Conservation (phyloP, 2,329 filamentous ascomycete species). For the Cladophialophora immunda region DNA sequence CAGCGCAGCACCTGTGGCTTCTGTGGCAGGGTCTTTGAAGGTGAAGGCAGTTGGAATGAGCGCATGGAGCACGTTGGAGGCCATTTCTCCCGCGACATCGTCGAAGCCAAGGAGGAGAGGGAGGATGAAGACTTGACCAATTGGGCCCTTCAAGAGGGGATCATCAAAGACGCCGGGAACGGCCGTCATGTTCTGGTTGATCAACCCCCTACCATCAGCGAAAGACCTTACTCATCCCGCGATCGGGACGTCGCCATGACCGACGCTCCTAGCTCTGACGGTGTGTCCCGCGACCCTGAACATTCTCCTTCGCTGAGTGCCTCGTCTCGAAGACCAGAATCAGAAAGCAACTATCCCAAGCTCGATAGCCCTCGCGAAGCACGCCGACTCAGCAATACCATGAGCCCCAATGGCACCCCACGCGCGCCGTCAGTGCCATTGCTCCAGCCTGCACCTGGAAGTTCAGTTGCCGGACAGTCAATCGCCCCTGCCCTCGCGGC, state of each 20-base stretch:
- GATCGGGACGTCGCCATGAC: conserved; percentile 40
- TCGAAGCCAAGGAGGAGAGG: conserved; percentile 53
- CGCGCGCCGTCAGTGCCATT: conserved; percentile 32
- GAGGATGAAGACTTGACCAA: conserved; percentile 54
- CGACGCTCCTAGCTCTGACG: conserved; percentile 37
- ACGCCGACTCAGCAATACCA: conserved; percentile 35
- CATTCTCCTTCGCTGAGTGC: conserved; percentile 36
- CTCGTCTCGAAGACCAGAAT: conserved; percentile 31
- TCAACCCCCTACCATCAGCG: conserved; percentile 37
- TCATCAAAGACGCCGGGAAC: conserved; percentile 40
- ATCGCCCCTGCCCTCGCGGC: conserved; percentile 21
- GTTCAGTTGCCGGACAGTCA: conserved; percentile 12
- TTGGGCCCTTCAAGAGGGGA: conserved; percentile 52
- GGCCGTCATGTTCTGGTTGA: conserved; percentile 40
- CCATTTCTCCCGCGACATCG: conserved; percentile 69
- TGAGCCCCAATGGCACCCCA: conserved; percentile 35
- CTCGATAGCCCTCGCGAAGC: conserved; percentile 32
- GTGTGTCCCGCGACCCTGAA: conserved; percentile 33
- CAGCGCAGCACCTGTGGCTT: conserved; percentile 66
- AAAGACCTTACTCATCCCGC: conserved; percentile 33
- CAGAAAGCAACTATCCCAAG: conserved; percentile 33
- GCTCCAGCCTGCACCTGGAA: conserved; percentile 24
- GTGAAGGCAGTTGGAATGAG: conserved; percentile 75
- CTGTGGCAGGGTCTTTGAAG: conserved; percentile 71
- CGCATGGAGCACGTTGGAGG: conserved; percentile 87